Percentiles rank a stretch among this genome's conserved stretches.
Evolutionary conservation across 331 rosid genomes (phyloP).

Genomic region (Prunus yedoensis): DNA sequence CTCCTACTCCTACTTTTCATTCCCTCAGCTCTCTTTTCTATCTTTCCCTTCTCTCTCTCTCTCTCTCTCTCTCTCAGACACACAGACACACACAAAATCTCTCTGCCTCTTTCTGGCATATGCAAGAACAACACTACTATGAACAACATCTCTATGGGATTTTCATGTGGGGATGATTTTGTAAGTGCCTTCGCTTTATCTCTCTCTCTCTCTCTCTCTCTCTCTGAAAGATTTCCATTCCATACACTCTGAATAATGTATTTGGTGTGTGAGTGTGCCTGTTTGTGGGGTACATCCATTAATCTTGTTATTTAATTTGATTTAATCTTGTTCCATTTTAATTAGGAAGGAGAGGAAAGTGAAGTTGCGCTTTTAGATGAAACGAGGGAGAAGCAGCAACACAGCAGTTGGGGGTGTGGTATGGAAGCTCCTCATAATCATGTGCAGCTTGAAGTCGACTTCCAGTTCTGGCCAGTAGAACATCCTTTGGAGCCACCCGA

Average conservation of each 20-base stretch:
- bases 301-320: too few species aligned
- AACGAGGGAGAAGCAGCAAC: conserved; percentile 16
- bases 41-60: conserved; percentile 13
- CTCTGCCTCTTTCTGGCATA: conserved; percentile 17
- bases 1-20: conserved; percentile 24
- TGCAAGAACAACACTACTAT: conserved; percentile 23
- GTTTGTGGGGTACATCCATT: too few species aligned
- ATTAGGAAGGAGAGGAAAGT: conserved; percentile 46
- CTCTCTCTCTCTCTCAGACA: conserved; percentile 1
- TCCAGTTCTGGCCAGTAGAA: conserved; percentile 78
- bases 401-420: neutral
- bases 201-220: neutral
- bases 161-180: conserved; percentile 49
- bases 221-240: neutral
- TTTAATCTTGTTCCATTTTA: too few species aligned
- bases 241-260: too few species aligned
- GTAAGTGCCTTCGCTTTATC: conserved; percentile 34
- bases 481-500: conserved; percentile 91
- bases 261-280: too few species aligned
- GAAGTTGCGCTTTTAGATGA: conserved; percentile 46
- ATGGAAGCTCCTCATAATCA: neutral
- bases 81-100: conserved; percentile 44
- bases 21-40: conserved; percentile 38
- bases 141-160: conserved; percentile 45
- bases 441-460: conserved; percentile 37